Evolutionary conservation across 2,329 filamentous ascomycete genomes (phyloP).

Genomic region (Ophiostoma montium): DNA sequence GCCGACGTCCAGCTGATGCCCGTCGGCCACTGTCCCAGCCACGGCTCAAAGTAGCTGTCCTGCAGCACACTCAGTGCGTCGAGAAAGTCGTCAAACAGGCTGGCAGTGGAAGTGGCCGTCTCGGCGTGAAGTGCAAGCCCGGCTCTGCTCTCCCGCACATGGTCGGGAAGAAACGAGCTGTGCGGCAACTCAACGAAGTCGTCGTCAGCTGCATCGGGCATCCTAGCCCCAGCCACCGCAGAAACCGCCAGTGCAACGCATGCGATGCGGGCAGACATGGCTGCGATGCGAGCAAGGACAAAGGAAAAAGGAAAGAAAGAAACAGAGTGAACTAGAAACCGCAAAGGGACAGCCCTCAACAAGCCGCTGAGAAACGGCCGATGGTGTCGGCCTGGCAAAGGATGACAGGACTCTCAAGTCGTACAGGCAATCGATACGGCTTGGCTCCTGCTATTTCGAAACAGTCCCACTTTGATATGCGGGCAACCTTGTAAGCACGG

Average conservation of each 20-base stretch:
- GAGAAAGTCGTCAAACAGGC: constrained; percentile 34
- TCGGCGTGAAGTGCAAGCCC: neutral
- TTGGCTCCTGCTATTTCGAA: neutral
- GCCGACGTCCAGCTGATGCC: constrained; percentile 92
- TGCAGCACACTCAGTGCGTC: constrained; percentile 64
- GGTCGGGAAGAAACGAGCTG: constrained; percentile 6
- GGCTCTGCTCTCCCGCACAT: neutral
- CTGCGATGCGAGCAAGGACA: constrained; percentile 3
- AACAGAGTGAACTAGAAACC: neutral
- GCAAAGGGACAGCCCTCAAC: neutral
- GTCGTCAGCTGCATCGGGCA: neutral
- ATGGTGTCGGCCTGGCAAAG: neutral
- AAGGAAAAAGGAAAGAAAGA: neutral
- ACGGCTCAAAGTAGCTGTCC: constrained; percentile 58
- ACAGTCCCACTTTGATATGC: neutral
- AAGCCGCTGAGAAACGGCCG: neutral
- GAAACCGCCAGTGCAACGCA: constrained; percentile 8
- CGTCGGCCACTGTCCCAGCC: constrained; percentile 68
- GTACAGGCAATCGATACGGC: neutral
- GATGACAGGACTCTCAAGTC: neutral
- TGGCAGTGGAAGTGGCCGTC: neutral
- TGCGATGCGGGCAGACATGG: neutral
- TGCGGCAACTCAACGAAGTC: neutral
- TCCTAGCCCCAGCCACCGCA: neutral
- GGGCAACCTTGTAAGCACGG: too few relatives aligned